Evolutionary conservation across 2,329 filamentous ascomycete species (phyloP), one percentile per base, ranked within the genome.

Genomic region (Fusarium sp.): DNA sequence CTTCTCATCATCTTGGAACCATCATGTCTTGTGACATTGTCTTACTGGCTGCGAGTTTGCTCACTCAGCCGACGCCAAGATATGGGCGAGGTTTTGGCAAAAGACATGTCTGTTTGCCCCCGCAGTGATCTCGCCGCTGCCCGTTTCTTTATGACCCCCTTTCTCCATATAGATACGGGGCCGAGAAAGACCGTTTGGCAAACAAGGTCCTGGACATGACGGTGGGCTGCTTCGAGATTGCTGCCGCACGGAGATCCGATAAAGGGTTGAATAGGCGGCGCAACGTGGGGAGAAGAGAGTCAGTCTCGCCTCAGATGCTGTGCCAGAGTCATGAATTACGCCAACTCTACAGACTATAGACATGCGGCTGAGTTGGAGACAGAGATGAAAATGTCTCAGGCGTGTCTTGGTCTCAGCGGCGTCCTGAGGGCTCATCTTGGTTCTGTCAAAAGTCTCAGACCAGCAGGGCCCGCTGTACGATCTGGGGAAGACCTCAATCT

Each of bases 21-120:
- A 22, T 62, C n/a, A 58, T 69, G 68, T 54, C 58, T 65, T 65
- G 69, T 75, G 69, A 73, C 64, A 67, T 77, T 72, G 67, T 67
- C 67, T 75, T 69, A 75, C 70, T 68, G 52, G 59, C 54, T 58
- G 60, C 31, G 63, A 64, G 66, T 70, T 76, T 76, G 68, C 68
- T 20, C 68, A 37, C 59, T 65, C 50, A 56, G 48, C 63, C 52
- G 60, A 67, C 27, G 54, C 59, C 54, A 52, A 29, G 60, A 37
- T 20, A 48, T 63, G 52, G 13, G 24, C 41, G 33, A 52, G 24
- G 56, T 22, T 48, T 22, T 73, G 27, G 37, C 24, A 48, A 43
- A 50, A 69, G 61, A 54, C 24, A 71, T 41, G 56, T 52, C 64
- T 58, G 75, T 73, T 76, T 75, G 75, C 64, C 45, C 48, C 39